Evolutionary conservation across 2,329 filamentous ascomycete genomes (phyloP).

Genomic region (Aspergillaceae sp.): DNA sequence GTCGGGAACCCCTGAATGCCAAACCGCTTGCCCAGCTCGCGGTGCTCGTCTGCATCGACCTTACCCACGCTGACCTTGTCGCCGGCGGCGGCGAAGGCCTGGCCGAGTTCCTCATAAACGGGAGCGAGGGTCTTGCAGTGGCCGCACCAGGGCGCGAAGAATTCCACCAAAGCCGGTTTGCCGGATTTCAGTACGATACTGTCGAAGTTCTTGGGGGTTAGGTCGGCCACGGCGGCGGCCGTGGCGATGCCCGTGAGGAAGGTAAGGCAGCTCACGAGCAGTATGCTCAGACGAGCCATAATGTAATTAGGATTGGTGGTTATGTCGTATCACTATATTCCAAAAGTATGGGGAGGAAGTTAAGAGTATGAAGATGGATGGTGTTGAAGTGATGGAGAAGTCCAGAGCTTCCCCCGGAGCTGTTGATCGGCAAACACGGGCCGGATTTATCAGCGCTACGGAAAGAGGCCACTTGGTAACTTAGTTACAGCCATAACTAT

Average conservation of each 20-base stretch:
- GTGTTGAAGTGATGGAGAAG: not conserved
- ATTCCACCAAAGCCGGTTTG: conserved; percentile 93
- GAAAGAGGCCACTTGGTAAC: conserved; percentile 29
- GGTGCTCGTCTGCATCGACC: conserved; percentile 89
- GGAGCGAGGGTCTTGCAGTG: conserved; percentile 98
- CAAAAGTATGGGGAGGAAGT: not conserved
- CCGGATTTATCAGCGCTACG: conserved; percentile 8
- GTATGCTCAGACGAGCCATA: conserved; percentile 40
- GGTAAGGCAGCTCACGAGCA: conserved; percentile 41
- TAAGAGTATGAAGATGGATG: not conserved
- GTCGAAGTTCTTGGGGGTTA: conserved; percentile 88
- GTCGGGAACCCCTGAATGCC: conserved; percentile 93
- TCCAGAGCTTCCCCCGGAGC: not conserved
- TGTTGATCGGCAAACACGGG: not conserved
- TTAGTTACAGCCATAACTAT: conserved; percentile 2
- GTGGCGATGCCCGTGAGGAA: conserved; percentile 39
- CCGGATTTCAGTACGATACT: conserved; percentile 77
- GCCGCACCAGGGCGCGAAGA: conserved; percentile 97
- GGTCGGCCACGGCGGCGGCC: conserved; percentile 70
- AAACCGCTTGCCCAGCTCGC: conserved; percentile 72
- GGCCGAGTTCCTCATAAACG: conserved; percentile 82
- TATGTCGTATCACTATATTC: not conserved
- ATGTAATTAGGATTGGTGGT: conserved; percentile 7
- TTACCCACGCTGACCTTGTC: conserved; percentile 81
- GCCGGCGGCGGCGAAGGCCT: conserved; percentile 62